A percentile compares a stretch with the other conserved stretches of the same genome.
Conservation (phyloP, 2,329 filamentous ascomycete genomes). For the Colletotrichum sp. region DNA sequence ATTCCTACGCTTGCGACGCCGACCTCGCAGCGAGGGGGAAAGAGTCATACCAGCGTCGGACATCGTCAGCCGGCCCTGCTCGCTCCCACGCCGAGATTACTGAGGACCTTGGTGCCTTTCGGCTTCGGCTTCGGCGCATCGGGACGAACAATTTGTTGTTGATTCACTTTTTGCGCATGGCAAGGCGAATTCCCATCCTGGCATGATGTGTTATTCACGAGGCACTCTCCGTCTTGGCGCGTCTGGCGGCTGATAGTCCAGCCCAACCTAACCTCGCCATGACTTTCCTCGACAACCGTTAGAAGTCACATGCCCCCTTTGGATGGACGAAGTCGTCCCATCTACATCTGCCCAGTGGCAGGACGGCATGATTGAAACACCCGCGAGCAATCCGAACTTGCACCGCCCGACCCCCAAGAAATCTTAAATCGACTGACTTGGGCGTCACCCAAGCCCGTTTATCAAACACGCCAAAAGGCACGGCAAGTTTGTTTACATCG, state of each 20-base stretch:
- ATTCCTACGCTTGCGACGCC: background rate
- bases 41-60: background rate
- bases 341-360: background rate
- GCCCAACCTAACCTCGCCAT: background rate
- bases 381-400: conserved; percentile 1
- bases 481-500: background rate
- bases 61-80: background rate
- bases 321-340: background rate
- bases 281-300: background rate
- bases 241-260: background rate
- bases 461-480: conserved; percentile 1
- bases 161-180: background rate
- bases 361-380: background rate
- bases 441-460: background rate
- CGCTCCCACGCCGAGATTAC: background rate
- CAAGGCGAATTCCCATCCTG: background rate
- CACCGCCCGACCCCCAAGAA: background rate
- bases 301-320: background rate
- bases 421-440: conserved; percentile 8
- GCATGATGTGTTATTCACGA: background rate
- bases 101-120: background rate
- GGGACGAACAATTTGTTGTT: background rate
- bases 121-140: background rate
- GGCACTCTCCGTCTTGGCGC: background rate
- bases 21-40: background rate